Evolutionary conservation across 2,329 filamentous ascomycete genomes (phyloP), one percentile per base, ranked within the genome.

Genomic region (Byssoonygena ceratinophila): DNA sequence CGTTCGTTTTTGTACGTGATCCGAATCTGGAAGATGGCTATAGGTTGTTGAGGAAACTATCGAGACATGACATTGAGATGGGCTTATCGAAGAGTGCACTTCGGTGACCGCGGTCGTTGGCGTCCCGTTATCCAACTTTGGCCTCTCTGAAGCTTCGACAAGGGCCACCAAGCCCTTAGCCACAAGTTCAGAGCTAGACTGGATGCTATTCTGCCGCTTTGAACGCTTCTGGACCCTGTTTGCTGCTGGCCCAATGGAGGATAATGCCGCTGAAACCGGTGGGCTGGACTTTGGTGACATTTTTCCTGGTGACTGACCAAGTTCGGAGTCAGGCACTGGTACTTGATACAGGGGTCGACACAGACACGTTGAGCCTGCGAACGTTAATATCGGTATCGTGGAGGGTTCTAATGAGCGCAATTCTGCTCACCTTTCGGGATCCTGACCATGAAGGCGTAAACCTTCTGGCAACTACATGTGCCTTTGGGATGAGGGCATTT

Each of bases 401-500:
- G 14, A 34, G n/a, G n/a, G 25, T 18, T 43, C 32, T 36, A 48
- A 44, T 44, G 3, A 22, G 36, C 27, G 47, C 51, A 52, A 46
- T 45, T 36, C 20, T 36, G 52, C 62, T 53, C 53, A 72, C 71
- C 68, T 63, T 70, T 72, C 1, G 69, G 68, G 32, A 73, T 71
- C 45, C 66, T 64, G 36, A 73, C 64, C 71, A 74, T 73, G 43
- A 74, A 66, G 4, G 69, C 68, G 59, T 66, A 70, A 12, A 65
- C 59, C 56, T 68, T 69, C 55, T 69, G 62, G 51, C 71, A 73
- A 50, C 65, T 68, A 56, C 71, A 73, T 4, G 63, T 64, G 18
- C 66, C 65, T 55, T 70, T 69, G 3, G 68, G 66, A 60, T 75
- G 72, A 23, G 72, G 71, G 43, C 72, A 75, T 59, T 71, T 72